Conservation (phyloP, 2,329 filamentous ascomycete species). For the Sporothrix pseudoabietina region DNA sequence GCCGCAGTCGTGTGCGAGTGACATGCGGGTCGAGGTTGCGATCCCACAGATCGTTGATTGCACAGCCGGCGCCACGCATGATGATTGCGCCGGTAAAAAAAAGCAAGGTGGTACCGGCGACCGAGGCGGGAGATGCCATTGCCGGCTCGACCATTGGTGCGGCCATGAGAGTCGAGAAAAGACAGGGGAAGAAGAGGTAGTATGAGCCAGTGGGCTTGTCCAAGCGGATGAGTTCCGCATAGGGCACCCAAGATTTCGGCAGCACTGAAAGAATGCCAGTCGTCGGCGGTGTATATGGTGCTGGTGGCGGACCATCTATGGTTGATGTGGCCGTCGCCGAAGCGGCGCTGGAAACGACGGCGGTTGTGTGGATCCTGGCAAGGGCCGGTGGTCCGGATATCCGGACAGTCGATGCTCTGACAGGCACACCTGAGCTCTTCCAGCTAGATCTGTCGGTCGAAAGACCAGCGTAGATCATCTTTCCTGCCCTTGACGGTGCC, state of each 20-base stretch:
- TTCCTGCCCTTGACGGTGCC: background rate
- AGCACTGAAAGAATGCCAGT: slow-evolving; percentile 70
- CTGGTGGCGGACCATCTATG: slow-evolving; percentile 32
- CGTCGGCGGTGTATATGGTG: slow-evolving; percentile 65
- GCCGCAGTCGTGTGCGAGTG: slow-evolving; percentile 71
- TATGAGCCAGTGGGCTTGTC: slow-evolving; percentile 81
- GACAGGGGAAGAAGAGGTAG: slow-evolving; percentile 82
- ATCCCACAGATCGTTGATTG: slow-evolving; percentile 90
- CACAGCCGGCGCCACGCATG: slow-evolving; percentile 86
- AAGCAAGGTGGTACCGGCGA: slow-evolving; percentile 65
- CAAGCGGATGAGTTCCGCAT: slow-evolving; percentile 77
- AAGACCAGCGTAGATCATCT: slow-evolving; percentile 7
- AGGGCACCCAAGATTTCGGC: slow-evolving; percentile 72
- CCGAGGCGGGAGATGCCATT: slow-evolving; percentile 60
- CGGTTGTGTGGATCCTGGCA: slow-evolving; percentile 23
- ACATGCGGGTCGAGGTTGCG: slow-evolving; percentile 83
- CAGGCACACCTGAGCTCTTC: background rate
- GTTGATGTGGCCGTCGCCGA: background rate
- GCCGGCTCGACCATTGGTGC: slow-evolving; percentile 65
- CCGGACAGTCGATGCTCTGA: slow-evolving; percentile 9
- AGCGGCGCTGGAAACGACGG: background rate
- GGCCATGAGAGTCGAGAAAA: slow-evolving; percentile 81
- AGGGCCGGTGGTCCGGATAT: slow-evolving; percentile 14
- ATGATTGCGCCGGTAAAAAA: slow-evolving; percentile 77
- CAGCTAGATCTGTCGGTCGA: background rate